Percentiles rank a stretch among this genome's conserved stretches.
Conservation (phyloP, 139 green algal species). For the Diplosphaera chodatii region DNA sequence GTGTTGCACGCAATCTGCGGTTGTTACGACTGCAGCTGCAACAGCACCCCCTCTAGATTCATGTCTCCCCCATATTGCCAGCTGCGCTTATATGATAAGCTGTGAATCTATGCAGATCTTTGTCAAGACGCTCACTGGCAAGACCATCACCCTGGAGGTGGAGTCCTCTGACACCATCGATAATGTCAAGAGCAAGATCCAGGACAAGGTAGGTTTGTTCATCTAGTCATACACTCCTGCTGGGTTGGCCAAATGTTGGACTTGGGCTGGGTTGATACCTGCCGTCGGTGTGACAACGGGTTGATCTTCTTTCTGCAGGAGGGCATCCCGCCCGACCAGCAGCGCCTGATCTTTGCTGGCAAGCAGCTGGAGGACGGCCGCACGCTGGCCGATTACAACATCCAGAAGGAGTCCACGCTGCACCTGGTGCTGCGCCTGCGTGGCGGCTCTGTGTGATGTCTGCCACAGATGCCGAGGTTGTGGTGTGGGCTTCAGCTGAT, state of each 20-base stretch:
- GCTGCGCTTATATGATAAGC: too few relatives aligned
- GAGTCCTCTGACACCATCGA: constrained; percentile 66
- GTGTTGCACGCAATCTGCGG: too few relatives aligned
- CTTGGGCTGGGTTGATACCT: too few relatives aligned
- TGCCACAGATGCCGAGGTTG: too few relatives aligned
- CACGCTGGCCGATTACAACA: constrained; percentile 93
- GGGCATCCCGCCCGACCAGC: constrained; percentile 92
- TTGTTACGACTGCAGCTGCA: too few relatives aligned
- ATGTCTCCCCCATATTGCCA: too few relatives aligned
- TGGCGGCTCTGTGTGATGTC: constrained; percentile 89
- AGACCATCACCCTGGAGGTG: constrained; percentile 71
- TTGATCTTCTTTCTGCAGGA: too few relatives aligned
- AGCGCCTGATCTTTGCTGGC: constrained; percentile 91
- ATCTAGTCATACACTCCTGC: too few relatives aligned
- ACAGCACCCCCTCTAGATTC: too few relatives aligned
- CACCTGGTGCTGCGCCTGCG: constrained; percentile 90
- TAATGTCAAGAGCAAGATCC: constrained; percentile 70
- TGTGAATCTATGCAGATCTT: constrained; percentile 82
- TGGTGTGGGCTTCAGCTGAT: too few relatives aligned
- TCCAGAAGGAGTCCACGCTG: constrained; percentile 83
- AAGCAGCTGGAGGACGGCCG: constrained; percentile 94
- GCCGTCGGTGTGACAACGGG: too few relatives aligned
- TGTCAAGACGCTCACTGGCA: constrained; percentile 81
- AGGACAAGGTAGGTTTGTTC: constrained; percentile 54
- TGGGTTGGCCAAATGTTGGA: too few relatives aligned